phyloP scores from a whole-genome alignment of 495 filamentous ascomycete species.

The Thermochaetoides thermophila region DNA sequence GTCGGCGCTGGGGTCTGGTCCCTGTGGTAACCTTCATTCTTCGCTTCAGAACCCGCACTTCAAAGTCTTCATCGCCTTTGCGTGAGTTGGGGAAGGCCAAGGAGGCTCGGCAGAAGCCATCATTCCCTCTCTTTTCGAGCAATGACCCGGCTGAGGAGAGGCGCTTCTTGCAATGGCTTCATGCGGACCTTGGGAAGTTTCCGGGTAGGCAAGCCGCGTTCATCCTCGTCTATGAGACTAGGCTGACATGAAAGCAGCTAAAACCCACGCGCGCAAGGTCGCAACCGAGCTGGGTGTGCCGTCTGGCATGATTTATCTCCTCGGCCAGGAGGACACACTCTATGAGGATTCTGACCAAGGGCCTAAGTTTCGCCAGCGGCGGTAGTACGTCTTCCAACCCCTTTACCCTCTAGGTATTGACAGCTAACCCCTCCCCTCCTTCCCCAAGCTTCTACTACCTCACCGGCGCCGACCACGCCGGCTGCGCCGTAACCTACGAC shows the following conservation, averaged over 20 bases:
- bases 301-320: constrained; percentile 49
- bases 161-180: too few relatives aligned
- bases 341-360: constrained; percentile 49
- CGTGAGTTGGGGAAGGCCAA: too few relatives aligned
- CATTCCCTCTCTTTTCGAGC: constrained; percentile 13
- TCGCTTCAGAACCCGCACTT: too few relatives aligned
- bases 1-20: too few relatives aligned
- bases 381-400: constrained; percentile 30
- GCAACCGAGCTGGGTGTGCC: constrained; percentile 46
- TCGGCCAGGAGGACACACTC: constrained; percentile 29
- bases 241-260: constrained; percentile 38
- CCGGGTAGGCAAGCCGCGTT: constrained; percentile 12
- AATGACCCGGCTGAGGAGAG: too few relatives aligned
- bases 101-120: too few relatives aligned
- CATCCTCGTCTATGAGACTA: neutral
- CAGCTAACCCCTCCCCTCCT: neutral
- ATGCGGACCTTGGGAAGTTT: constrained; percentile 13
- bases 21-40: too few relatives aligned
- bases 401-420: neutral
- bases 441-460: constrained; percentile 48
- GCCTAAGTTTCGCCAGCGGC: constrained; percentile 45
- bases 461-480: constrained; percentile 43
- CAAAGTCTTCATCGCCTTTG: too few relatives aligned
- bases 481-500: constrained; percentile 49
- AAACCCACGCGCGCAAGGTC: constrained; percentile 63